Evolutionary conservation across 2,329 filamentous ascomycete genomes (phyloP).

Genomic region (Aspergillus sp.): DNA sequence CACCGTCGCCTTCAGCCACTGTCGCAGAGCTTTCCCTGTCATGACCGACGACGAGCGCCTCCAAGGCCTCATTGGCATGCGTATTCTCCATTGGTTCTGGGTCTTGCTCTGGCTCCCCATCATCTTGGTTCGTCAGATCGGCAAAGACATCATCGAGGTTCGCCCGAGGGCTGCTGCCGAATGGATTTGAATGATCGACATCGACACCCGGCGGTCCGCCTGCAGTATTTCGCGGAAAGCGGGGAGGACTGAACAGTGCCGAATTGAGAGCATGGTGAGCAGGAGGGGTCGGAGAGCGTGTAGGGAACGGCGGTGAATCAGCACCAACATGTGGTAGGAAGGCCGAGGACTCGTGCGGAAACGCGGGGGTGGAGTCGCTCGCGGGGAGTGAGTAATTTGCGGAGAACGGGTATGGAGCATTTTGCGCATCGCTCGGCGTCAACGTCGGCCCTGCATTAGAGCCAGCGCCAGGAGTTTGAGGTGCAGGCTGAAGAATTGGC

Average conservation of each 20-base stretch:
- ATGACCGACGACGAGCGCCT: slow-evolving; percentile 47
- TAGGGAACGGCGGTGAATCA: slow-evolving; percentile 45
- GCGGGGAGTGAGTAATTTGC: slow-evolving; percentile 45
- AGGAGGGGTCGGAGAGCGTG: slow-evolving; percentile 43
- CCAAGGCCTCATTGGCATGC: slow-evolving; percentile 54
- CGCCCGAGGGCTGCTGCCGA: slow-evolving; percentile 46
- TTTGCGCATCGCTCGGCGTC: slow-evolving; percentile 34
- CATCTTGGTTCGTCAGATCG: slow-evolving; percentile 52
- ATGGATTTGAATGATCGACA: slow-evolving; percentile 37
- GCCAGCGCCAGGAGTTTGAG: slow-evolving; percentile 36
- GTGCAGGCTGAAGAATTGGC: slow-evolving; percentile 35
- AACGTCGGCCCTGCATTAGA: slow-evolving; percentile 39
- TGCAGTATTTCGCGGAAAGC: slow-evolving; percentile 41
- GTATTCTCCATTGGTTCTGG: slow-evolving; percentile 47
- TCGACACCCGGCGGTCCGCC: slow-evolving; percentile 37
- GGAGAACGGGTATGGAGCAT: slow-evolving; percentile 42
- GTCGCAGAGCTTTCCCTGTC: slow-evolving; percentile 39
- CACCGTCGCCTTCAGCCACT: slow-evolving; percentile 31
- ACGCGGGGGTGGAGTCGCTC: slow-evolving; percentile 43
- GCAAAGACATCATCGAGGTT: slow-evolving; percentile 52
- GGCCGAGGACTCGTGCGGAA: slow-evolving; percentile 40
- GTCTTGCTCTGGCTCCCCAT: slow-evolving; percentile 33
- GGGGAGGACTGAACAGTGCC: slow-evolving; percentile 48
- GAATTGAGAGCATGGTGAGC: slow-evolving; percentile 41
- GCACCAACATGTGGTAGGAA: slow-evolving; percentile 43